Percentiles rank a stretch among this genome's conserved stretches.
These are phyloP conservation scores for Scedosporium aurantiacum DNA, from an alignment of 2,329 filamentous ascomycete genomes.

Conservation along the genomic window DNA sequence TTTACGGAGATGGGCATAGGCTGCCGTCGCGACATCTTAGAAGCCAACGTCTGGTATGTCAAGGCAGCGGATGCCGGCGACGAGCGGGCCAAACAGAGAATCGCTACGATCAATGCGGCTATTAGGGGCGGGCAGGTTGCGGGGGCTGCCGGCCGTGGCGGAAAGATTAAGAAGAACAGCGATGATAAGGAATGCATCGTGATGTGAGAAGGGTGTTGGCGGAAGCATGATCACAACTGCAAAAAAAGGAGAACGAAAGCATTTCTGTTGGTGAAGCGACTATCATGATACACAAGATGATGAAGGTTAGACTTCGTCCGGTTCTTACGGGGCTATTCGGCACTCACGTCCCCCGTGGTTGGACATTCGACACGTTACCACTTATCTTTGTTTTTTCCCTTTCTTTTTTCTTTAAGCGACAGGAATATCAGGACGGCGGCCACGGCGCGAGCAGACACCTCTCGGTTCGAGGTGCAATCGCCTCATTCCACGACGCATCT, in stretches of 20 bases:
- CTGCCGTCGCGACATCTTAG: slow-evolving; percentile 83
- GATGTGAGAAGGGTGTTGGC: slow-evolving; percentile 34
- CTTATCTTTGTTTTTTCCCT: no score
- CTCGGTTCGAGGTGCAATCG: no score
- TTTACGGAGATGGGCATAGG: slow-evolving; percentile 99
- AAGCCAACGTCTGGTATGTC: slow-evolving; percentile 98
- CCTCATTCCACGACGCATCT: no score
- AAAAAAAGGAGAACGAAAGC: background rate
- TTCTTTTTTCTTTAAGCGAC: no score
- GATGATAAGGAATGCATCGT: slow-evolving; percentile 47
- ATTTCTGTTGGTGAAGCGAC: background rate
- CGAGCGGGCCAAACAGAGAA: slow-evolving; percentile 74
- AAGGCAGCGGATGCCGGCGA: slow-evolving; percentile 88
- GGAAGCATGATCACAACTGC: background rate
- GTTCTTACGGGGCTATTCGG: background rate
- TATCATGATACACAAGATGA: background rate
- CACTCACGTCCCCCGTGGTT: no score
- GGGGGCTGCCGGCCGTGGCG: slow-evolving; percentile 34
- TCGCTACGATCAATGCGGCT: slow-evolving; percentile 78
- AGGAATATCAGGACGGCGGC: no score
- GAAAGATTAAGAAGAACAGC: slow-evolving; percentile 39
- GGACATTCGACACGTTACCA: no score
- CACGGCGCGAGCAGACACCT: no score
- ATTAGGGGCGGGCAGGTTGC: slow-evolving; percentile 51
- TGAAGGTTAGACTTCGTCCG: background rate